Conservation (phyloP, 208 protist species). For the Naegleria gruberi region DNA sequence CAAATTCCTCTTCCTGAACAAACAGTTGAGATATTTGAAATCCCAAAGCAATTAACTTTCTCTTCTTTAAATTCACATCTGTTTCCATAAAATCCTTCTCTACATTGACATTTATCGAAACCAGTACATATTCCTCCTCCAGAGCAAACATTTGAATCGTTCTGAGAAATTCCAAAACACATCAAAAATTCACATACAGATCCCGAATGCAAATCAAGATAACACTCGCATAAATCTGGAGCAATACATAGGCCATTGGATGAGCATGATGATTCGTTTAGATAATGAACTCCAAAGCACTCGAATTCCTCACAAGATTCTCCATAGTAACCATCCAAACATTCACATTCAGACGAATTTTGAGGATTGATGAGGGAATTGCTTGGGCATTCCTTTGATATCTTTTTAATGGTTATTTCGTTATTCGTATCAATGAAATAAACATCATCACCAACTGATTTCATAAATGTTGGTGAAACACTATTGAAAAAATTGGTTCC, state of each 20-base stretch:
- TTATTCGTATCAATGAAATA: not conserved
- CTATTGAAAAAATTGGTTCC: not conserved
- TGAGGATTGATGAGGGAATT: not conserved
- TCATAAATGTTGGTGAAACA: not conserved
- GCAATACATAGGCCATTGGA: not conserved
- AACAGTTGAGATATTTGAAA: not conserved
- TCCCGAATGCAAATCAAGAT: not conserved
- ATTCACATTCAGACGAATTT: not conserved
- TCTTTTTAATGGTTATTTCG: not conserved
- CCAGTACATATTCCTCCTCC: not conserved
- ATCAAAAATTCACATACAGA: not conserved
- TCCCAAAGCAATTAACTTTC: not conserved
- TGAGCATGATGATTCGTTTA: not conserved
- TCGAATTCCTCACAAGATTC: not conserved
- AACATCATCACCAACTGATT: not conserved
- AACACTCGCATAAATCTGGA: not conserved
- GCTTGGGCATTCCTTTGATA: not conserved
- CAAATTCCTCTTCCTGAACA: not conserved
- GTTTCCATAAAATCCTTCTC: not conserved
- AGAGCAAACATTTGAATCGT: not conserved
- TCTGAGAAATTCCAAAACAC: not conserved
- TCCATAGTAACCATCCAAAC: not conserved
- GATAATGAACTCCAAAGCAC: not conserved
- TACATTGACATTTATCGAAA: not conserved
- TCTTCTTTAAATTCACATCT: not conserved